phyloP scores from a whole-genome alignment of 352 stramenopile genomes.

The Phytophthora fragariae region DNA sequence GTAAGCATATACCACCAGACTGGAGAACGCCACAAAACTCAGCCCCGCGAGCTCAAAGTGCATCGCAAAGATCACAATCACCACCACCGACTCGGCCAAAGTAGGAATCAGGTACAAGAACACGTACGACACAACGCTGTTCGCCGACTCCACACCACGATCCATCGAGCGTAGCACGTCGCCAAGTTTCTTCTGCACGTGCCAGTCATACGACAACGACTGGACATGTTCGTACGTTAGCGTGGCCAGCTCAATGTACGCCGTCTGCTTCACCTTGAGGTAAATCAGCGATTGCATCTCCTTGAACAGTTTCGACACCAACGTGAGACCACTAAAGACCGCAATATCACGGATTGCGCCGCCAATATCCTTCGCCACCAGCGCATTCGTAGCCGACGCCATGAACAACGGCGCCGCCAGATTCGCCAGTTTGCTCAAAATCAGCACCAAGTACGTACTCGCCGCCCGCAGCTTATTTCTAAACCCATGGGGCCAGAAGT shows the following conservation, averaged over 20 bases:
- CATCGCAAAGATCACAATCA: constrained; percentile 91
- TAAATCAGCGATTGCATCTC: constrained; percentile 96
- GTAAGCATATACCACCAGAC: constrained; percentile 95
- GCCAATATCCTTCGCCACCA: constrained; percentile 74
- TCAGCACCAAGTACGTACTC: constrained; percentile 94
- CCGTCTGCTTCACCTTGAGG: constrained; percentile 96
- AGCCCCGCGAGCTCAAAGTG: constrained; percentile 95
- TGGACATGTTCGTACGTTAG: constrained; percentile 97
- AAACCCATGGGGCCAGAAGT: constrained; percentile 86
- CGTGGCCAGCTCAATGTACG: constrained; percentile 97
- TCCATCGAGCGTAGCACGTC: constrained; percentile 96
- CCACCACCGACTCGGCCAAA: constrained; percentile 95
- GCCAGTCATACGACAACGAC: constrained; percentile 97
- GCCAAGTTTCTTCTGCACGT: constrained; percentile 98
- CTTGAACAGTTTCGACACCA: constrained; percentile 93
- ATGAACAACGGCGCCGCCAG: constrained; percentile 94
- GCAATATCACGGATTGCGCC: constrained; percentile 66
- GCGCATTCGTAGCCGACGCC: constrained; percentile 91
- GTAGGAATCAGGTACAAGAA: constrained; percentile 97
- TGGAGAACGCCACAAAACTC: constrained; percentile 94
- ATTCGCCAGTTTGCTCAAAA: constrained; percentile 93
- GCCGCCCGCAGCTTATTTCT: constrained; percentile 82
- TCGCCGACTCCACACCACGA: constrained; percentile 91
- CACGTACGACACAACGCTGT: constrained; percentile 97
- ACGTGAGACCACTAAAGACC: constrained; percentile 86